Conservation (phyloP, 1,284 basidiomycete genomes). For the Volvariella volvacea region DNA sequence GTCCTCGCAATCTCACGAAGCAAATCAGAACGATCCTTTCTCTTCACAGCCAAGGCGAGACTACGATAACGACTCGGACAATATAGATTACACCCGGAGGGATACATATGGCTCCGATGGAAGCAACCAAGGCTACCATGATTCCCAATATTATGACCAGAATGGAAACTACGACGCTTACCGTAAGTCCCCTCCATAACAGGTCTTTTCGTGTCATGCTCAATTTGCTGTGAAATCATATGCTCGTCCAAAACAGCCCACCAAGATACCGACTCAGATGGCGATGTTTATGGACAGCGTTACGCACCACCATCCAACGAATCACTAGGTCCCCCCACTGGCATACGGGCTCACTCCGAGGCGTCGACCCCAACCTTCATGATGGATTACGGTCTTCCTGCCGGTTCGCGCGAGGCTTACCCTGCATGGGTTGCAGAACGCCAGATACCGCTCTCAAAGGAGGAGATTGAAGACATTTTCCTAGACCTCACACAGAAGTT, state of each 20-base stretch:
- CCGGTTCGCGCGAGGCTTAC: slow-evolving; percentile 68
- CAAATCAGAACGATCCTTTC: slow-evolving; percentile 49
- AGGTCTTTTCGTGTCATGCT: slow-evolving; percentile 9
- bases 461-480: slow-evolving; percentile 99
- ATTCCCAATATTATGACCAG: slow-evolving; percentile 58
- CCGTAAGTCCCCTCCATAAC: slow-evolving; percentile 30
- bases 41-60: slow-evolving; percentile 42
- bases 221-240: neutral
- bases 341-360: slow-evolving; percentile 52
- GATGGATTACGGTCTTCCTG: slow-evolving; percentile 42
- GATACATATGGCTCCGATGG: slow-evolving; percentile 68
- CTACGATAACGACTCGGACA: slow-evolving; percentile 73
- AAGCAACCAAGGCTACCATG: slow-evolving; percentile 51
- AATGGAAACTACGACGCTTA: slow-evolving; percentile 59
- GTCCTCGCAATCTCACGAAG: slow-evolving; percentile 36
- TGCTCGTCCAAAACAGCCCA: slow-evolving; percentile 34
- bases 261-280: slow-evolving; percentile 73
- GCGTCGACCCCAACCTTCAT: slow-evolving; percentile 56
- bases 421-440: slow-evolving; percentile 94
- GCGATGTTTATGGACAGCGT: slow-evolving; percentile 62
- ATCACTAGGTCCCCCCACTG: slow-evolving; percentile 48
- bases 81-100: slow-evolving; percentile 49
- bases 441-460: slow-evolving; percentile 94
- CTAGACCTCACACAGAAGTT: slow-evolving; percentile 99
- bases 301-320: slow-evolving; percentile 66